phyloP scores from a whole-genome alignment of 2,329 filamentous ascomycete genomes.

The Davidsoniella australis region DNA sequence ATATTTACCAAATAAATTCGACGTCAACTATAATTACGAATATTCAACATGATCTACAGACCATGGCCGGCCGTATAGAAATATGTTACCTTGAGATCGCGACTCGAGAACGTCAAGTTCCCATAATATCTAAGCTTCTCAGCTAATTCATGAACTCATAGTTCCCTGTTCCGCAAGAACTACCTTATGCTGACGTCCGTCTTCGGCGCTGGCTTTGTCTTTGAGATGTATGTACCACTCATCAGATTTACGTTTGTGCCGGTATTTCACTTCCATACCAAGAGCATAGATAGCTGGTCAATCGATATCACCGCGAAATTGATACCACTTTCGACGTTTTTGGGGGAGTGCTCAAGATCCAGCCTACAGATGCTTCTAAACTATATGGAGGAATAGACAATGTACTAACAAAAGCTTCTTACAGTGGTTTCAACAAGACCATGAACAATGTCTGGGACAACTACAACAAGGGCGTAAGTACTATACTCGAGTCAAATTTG shows the following conservation, averaged over 20 bases:
- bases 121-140: too few species aligned
- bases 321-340: background rate
- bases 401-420: background rate
- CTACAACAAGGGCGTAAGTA: slow-evolving; percentile 78
- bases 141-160: slow-evolving; percentile 23
- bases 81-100: slow-evolving; percentile 7
- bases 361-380: background rate
- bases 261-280: background rate
- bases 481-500: background rate
- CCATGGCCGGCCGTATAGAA: background rate
- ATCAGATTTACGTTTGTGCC: too few species aligned
- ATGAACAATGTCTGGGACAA: slow-evolving; percentile 82
- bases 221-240: slow-evolving; percentile 65
- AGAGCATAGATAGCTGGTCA: background rate
- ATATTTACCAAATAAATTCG: background rate
- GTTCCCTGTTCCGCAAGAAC: slow-evolving; percentile 74
- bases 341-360: background rate
- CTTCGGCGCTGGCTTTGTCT: slow-evolving; percentile 74
- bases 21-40: background rate
- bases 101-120: background rate
- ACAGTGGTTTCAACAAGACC: slow-evolving; percentile 63
- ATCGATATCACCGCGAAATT: background rate
- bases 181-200: slow-evolving; percentile 72
- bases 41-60: background rate
- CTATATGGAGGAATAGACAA: background rate